Base-by-base conservation (phyloP, 2,329 filamentous ascomycete genomes). In the Dichotomopilus funicola region DNA sequence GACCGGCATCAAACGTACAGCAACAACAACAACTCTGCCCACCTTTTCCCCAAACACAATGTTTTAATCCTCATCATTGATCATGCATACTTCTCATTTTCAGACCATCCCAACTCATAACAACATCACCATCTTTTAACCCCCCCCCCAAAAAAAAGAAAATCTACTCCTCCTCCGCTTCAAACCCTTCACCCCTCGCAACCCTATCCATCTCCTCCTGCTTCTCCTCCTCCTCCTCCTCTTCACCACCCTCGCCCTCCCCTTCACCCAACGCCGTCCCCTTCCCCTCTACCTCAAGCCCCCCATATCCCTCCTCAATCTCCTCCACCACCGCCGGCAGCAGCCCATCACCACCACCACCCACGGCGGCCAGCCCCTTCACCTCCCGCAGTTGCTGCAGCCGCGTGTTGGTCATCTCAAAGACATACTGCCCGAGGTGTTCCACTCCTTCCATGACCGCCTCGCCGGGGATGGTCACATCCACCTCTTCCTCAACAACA, bases 381-480 rank as follows among this genome's bases (percentile, higher is more conserved):
- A 72, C 76, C 8, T 65, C 70, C 50, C 74, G 71, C 46, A 83
- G 60, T 65, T 82, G 77, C 65, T 75, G 71, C 38, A 81, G 61
- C 65, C 72, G 78, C 1, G 79, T 81, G 47, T 87, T 82, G 3
- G 91, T 95, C 90, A 99, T 99, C 71, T 99, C 89, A 68, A 83
- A 96, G 27, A 99, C 92, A 70, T 96, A 99, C 72, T 96, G 88
- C 0, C 94, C 94, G 38, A 99, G 72, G 73, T 99, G 94, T 74
- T 99, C 92, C 1, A 97, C 86, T 37, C 88, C 83, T 64, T 92
- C 88, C 89, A 99, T 97, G 19, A 83, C 77, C 1, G 84, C 86
- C 64, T 82, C 79, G 10, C 79, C 79, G 1, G 77, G 72, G 6
- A 81, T 74, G 6, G 13, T 33, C 10, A 77, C 46, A 77, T 13